Conservation (phyloP, 2,329 filamentous ascomycete species). For the Plectosphaerella cucumerina region DNA sequence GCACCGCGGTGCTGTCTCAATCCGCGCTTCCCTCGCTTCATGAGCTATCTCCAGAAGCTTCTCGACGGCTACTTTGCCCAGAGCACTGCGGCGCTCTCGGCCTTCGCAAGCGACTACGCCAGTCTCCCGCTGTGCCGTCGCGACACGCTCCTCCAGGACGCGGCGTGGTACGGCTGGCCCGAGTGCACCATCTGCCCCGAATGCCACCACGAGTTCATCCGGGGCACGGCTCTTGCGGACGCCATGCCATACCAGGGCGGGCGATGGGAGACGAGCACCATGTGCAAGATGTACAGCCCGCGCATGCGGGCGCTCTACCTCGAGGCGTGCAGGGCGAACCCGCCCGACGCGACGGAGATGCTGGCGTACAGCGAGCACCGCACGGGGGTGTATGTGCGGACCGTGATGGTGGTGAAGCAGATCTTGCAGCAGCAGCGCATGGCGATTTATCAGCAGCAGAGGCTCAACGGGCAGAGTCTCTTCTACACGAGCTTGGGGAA, state of each 20-base stretch:
- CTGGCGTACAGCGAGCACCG: slow-evolving; percentile 19
- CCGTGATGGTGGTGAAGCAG: slow-evolving; percentile 19
- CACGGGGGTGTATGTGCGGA: slow-evolving; percentile 26
- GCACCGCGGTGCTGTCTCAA: slow-evolving; percentile 29
- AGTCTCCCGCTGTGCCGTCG: slow-evolving; percentile 21
- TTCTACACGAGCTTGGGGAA: slow-evolving; percentile 19
- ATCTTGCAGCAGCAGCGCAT: slow-evolving; percentile 20
- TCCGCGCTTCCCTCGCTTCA: slow-evolving; percentile 20
- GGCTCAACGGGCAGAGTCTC: slow-evolving; percentile 19
- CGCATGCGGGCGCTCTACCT: slow-evolving; percentile 29
- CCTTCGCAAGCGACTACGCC: slow-evolving; percentile 23
- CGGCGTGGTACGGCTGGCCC: slow-evolving; percentile 31
- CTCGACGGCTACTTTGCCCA: slow-evolving; percentile 23
- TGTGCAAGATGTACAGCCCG: slow-evolving; percentile 33
- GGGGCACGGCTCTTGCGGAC: slow-evolving; percentile 19
- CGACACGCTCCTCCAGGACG: slow-evolving; percentile 15
- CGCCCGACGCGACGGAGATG: slow-evolving; percentile 17
- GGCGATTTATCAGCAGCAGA: slow-evolving; percentile 18
- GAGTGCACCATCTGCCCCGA: slow-evolving; percentile 29
- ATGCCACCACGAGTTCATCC: slow-evolving; percentile 28
- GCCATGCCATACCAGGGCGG: slow-evolving; percentile 22
- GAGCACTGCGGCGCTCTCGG: slow-evolving; percentile 17
- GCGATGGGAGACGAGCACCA: slow-evolving; percentile 12
- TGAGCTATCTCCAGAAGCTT: slow-evolving; percentile 14
- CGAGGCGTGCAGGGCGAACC: slow-evolving; percentile 19